Evolutionary conservation across 78 protist genomes (phyloP).

Genomic region (Thecamonas trahens): DNA sequence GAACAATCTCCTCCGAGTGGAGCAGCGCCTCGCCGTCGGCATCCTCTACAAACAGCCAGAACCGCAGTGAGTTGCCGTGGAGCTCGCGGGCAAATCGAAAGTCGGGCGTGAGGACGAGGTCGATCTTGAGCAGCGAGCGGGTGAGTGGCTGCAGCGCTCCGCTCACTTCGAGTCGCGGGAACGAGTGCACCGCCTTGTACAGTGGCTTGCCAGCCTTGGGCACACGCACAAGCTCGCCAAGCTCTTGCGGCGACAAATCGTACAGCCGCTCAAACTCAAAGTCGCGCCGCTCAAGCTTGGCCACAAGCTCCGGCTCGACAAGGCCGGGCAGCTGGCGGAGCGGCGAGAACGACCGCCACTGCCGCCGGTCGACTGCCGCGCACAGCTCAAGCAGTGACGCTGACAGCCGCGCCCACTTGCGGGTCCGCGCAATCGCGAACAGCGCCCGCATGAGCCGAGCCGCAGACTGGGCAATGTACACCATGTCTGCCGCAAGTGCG

Average conservation of each 20-base stretch:
- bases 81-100: slow-evolving; percentile 72
- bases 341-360: slow-evolving; percentile 94
- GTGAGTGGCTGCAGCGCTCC: slow-evolving; percentile 93
- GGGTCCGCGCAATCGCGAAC: slow-evolving; percentile 77
- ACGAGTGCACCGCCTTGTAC: slow-evolving; percentile 64
- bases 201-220: slow-evolving; percentile 62
- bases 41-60: slow-evolving; percentile 91
- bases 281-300: slow-evolving; percentile 74
- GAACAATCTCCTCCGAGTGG: slow-evolving; percentile 80
- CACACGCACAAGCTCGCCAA: slow-evolving; percentile 53
- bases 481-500: slow-evolving; percentile 94
- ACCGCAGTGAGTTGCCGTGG: slow-evolving; percentile 78
- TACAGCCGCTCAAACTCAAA: slow-evolving; percentile 76
- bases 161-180: slow-evolving; percentile 78
- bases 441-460: slow-evolving; percentile 90
- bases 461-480: slow-evolving; percentile 95
- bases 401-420: slow-evolving; percentile 94
- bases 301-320: slow-evolving; percentile 67
- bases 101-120: slow-evolving; percentile 84
- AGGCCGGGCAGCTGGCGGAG: slow-evolving; percentile 84
- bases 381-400: slow-evolving; percentile 57
- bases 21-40: slow-evolving; percentile 91
- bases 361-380: slow-evolving; percentile 84
- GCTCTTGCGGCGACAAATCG: slow-evolving; percentile 64
- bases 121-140: slow-evolving; percentile 69